Percentiles rank a stretch among this genome's conserved stretches.
Evolutionary conservation across 495 filamentous ascomycete genomes (phyloP).

Genomic region (Penicillium riverlandense): DNA sequence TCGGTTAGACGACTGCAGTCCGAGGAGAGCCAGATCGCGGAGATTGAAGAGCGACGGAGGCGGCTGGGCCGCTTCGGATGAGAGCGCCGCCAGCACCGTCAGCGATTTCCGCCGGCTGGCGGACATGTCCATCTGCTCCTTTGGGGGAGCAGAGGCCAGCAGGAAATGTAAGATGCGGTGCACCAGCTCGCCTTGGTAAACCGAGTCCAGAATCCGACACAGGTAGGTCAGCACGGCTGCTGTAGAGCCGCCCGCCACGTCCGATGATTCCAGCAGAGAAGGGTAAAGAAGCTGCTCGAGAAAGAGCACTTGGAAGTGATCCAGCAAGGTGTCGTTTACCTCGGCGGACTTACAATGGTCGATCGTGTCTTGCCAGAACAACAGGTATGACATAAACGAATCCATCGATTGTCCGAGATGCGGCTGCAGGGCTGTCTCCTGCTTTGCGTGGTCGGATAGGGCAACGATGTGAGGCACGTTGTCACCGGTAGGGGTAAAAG

Average conservation of each 20-base stretch:
- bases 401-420: conserved; percentile 71
- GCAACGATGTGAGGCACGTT: conserved; percentile 74
- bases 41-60: conserved; percentile 89
- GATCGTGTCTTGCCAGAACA: conserved; percentile 97
- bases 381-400: conserved; percentile 87
- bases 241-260: conserved; percentile 91
- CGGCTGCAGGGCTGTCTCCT: conserved; percentile 34
- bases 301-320: conserved; percentile 97
- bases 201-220: conserved; percentile 76
- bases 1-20: conserved; percentile 73
- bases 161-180: conserved; percentile 91
- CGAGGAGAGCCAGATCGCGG: conserved; percentile 80
- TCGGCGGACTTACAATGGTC: conserved; percentile 90
- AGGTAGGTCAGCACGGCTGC: conserved; percentile 94
- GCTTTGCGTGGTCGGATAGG: conserved; percentile 66
- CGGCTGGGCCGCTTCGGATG: conserved; percentile 55
- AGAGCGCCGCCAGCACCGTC: conserved; percentile 71
- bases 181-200: conserved; percentile 88
- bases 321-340: conserved; percentile 83
- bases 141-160: conserved; percentile 59
- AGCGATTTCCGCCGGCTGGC: conserved; percentile 76
- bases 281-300: conserved; percentile 93
- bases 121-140: conserved; percentile 51
- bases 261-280: conserved; percentile 90
- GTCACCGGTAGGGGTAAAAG: conserved; percentile 39